A percentile compares a stretch with the other conserved stretches of the same genome.
phyloP scores from a whole-genome alignment of 2,329 filamentous ascomycete genomes.

The Davidsoniella australis region DNA sequence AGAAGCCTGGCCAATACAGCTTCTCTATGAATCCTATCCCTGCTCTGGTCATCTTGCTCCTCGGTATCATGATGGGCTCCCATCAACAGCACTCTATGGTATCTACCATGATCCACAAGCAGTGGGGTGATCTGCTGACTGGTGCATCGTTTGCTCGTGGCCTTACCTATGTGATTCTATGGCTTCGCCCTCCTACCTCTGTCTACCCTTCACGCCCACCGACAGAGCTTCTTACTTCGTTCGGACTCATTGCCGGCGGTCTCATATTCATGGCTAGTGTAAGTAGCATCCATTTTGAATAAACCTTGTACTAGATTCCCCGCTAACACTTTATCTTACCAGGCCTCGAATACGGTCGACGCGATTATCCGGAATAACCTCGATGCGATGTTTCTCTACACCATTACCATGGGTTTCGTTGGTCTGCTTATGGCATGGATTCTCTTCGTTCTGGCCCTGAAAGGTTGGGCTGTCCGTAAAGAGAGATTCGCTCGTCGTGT shows the following conservation, averaged over 20 bases:
- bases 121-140: conserved; percentile 77
- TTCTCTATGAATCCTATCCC: conserved; percentile 81
- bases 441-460: conserved; percentile 60
- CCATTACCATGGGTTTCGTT: conserved; percentile 68
- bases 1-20: conserved; percentile 47
- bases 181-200: conserved; percentile 64
- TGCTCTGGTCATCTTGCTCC: conserved; percentile 65
- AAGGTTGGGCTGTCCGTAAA: conserved; percentile 59
- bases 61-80: conserved; percentile 90
- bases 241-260: conserved; percentile 75
- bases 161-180: conserved; percentile 65
- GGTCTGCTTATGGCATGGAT: conserved; percentile 76
- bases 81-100: conserved; percentile 74
- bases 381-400: conserved; percentile 89
- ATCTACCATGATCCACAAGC: conserved; percentile 80
- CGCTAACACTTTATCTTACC: conserved; percentile 14
- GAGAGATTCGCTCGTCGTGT: conserved; percentile 18
- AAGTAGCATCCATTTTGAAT: conserved; percentile 23
- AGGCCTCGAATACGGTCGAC: conserved; percentile 59
- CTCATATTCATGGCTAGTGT: conserved; percentile 85
- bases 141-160: conserved; percentile 64
- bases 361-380: conserved; percentile 63
- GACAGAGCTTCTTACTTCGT: conserved; percentile 72
- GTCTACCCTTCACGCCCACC: conserved; percentile 70
- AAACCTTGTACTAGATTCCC: not conserved